These are phyloP conservation scores for Hyaloscypha bicolor DNA, from an alignment of 495 filamentous ascomycete species.

Conservation along the genomic window DNA sequence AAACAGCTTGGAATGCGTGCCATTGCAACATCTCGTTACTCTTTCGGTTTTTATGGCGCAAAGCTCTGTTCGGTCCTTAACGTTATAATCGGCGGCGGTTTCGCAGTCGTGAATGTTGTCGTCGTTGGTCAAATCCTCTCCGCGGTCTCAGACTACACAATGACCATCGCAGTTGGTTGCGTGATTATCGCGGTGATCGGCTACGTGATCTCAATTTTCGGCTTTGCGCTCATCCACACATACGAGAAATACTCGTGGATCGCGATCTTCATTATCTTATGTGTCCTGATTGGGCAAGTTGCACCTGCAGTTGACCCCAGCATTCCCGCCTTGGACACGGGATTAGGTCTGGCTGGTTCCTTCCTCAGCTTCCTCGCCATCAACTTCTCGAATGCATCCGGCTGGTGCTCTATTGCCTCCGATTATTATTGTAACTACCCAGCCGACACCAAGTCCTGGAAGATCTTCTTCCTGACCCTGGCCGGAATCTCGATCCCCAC, in stretches of 20 bases:
- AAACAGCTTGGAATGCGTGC: slow-evolving; percentile 52
- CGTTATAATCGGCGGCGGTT: slow-evolving; percentile 50
- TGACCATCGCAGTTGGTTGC: slow-evolving; percentile 45
- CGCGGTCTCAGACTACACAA: slow-evolving; percentile 50
- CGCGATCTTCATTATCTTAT: slow-evolving; percentile 52
- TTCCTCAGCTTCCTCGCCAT: slow-evolving; percentile 56
- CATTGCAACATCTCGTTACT: slow-evolving; percentile 55
- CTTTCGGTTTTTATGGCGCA: slow-evolving; percentile 57
- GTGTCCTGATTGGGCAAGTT: slow-evolving; percentile 49
- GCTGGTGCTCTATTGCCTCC: slow-evolving; percentile 60
- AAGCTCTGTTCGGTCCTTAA: slow-evolving; percentile 51
- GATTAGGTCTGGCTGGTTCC: slow-evolving; percentile 42
- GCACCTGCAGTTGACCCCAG: slow-evolving; percentile 49
- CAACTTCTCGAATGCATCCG: slow-evolving; percentile 59
- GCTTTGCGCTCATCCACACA: slow-evolving; percentile 56
- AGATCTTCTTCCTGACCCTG: slow-evolving; percentile 55
- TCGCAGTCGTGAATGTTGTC: slow-evolving; percentile 50
- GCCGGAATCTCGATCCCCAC: slow-evolving; percentile 56
- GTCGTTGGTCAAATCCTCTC: slow-evolving; percentile 52
- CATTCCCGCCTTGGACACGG: slow-evolving; percentile 30
- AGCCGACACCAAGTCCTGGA: slow-evolving; percentile 51
- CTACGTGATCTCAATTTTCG: slow-evolving; percentile 61
- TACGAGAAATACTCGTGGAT: slow-evolving; percentile 68
- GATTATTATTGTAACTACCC: slow-evolving; percentile 71
- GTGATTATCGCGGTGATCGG: slow-evolving; percentile 53